These are phyloP conservation scores for Leptographium flavum DNA, from an alignment of 2,329 filamentous ascomycete species.

Conservation along the genomic window DNA sequence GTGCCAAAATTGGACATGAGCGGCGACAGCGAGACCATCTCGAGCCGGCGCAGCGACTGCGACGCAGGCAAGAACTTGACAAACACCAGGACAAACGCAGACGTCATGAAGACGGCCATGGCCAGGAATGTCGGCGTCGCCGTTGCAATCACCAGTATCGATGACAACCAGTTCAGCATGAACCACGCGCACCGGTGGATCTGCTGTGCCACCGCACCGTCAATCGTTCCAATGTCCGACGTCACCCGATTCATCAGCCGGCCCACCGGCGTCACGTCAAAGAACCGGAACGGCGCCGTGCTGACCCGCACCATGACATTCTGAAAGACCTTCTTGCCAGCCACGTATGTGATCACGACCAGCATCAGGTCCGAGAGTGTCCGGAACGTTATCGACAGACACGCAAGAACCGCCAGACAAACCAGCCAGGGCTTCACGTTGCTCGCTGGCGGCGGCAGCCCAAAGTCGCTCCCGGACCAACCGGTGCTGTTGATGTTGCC, in stretches of 20 bases:
- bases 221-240: constrained; percentile 77
- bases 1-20: constrained; percentile 89
- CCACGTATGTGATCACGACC: constrained; percentile 64
- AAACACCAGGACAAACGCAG: constrained; percentile 61
- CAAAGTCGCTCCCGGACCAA: constrained; percentile 17
- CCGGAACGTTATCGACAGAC: constrained; percentile 43
- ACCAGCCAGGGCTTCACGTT: constrained; percentile 63
- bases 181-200: constrained; percentile 59
- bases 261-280: constrained; percentile 79
- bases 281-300: constrained; percentile 74
- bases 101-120: constrained; percentile 54
- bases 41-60: constrained; percentile 67
- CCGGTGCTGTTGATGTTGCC: not conserved
- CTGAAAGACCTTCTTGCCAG: constrained; percentile 61
- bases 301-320: constrained; percentile 60
- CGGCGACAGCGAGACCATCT: constrained; percentile 80
- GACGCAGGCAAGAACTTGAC: constrained; percentile 66
- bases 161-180: constrained; percentile 55
- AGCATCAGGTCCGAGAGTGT: constrained; percentile 51
- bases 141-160: constrained; percentile 63
- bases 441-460: constrained; percentile 49
- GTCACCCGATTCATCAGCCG: constrained; percentile 86
- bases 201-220: constrained; percentile 68
- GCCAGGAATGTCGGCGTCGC: constrained; percentile 65
- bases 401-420: constrained; percentile 52